These are phyloP conservation scores for Claviceps digitariae DNA, from an alignment of 2,329 filamentous ascomycete genomes.

Conservation along the genomic window DNA sequence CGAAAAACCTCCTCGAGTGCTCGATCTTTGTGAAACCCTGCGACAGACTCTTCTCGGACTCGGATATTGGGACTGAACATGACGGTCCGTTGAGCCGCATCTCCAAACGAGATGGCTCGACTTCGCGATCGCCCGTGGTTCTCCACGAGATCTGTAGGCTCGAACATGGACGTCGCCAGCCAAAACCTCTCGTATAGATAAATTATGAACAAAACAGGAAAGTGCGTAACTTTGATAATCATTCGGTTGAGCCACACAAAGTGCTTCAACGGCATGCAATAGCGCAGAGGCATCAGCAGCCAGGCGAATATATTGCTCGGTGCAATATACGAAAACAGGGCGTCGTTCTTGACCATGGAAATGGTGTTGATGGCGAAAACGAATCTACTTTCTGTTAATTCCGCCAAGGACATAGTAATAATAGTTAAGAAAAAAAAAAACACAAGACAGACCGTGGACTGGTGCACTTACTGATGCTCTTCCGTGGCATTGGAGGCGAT, in stretches of 20 bases:
- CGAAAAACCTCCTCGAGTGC: constrained; percentile 88
- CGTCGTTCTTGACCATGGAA: constrained; percentile 97
- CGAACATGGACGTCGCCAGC: constrained; percentile 62
- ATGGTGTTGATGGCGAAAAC: constrained; percentile 94
- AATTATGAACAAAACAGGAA: constrained; percentile 75
- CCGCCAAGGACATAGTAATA: not conserved
- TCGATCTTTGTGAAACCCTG: constrained; percentile 78
- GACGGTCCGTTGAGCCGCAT: constrained; percentile 40
- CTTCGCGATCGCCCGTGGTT: constrained; percentile 39
- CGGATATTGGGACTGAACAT: constrained; percentile 62
- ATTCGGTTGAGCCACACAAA: constrained; percentile 82
- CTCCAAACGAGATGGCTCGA: constrained; percentile 41
- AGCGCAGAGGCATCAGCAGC: constrained; percentile 73
- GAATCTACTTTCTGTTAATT: constrained; percentile 35
- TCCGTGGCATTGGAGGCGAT: constrained; percentile 89
- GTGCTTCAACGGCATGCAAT: constrained; percentile 61
- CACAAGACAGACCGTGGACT: not conserved
- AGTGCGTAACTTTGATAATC: constrained; percentile 82
- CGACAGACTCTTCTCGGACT: constrained; percentile 72
- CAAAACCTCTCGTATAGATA: constrained; percentile 77
- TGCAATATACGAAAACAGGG: constrained; percentile 84
- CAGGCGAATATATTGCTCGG: constrained; percentile 87
- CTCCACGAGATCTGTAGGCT: constrained; percentile 77
- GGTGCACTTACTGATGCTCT: constrained; percentile 53
- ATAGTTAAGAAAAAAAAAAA: not conserved